Evolutionary conservation across 108 stramenopile genomes (phyloP).

Genomic region (Pseudonitzschia multiseries): DNA sequence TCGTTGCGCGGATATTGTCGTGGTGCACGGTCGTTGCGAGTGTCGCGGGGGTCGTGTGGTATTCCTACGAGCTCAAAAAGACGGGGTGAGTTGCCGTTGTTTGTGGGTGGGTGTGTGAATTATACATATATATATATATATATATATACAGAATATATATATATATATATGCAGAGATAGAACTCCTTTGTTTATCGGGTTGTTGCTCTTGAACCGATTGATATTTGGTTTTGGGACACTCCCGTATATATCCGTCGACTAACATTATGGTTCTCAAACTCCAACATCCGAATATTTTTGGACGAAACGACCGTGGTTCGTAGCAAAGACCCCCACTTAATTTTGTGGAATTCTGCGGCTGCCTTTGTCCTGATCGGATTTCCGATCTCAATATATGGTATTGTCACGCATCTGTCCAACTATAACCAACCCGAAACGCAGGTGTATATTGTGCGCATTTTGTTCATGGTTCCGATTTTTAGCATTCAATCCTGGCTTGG

Average conservation of each 20-base stretch:
- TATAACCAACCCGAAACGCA: conserved; percentile 89
- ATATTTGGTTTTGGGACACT: no score
- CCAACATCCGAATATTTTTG: neutral
- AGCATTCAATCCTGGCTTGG: conserved; percentile 89
- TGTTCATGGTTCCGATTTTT: conserved; percentile 96
- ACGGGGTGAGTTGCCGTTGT: conserved; percentile 54
- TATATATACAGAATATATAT: no score
- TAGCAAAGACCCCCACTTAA: conserved; percentile 82
- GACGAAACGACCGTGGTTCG: neutral
- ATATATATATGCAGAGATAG: no score
- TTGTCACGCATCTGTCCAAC: conserved; percentile 85
- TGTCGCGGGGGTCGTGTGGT: conserved; percentile 69
- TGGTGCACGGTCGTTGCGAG: conserved; percentile 63
- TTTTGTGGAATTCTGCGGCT: conserved; percentile 89
- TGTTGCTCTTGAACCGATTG: neutral
- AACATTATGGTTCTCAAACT: neutral
- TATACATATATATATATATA: neutral
- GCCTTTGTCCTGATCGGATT: conserved; percentile 89
- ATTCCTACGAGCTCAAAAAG: conserved; percentile 78
- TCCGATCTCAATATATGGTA: conserved; percentile 84
- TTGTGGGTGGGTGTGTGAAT: neutral
- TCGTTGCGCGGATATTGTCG: conserved; percentile 63
- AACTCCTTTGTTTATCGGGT: no score
- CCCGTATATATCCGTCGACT: neutral
- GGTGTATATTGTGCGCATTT: conserved; percentile 81